A percentile compares a stretch with the other conserved stretches of the same genome.
Evolutionary conservation across 2,329 filamentous ascomycete genomes (phyloP).

Genomic region (Colletotrichum sp.): DNA sequence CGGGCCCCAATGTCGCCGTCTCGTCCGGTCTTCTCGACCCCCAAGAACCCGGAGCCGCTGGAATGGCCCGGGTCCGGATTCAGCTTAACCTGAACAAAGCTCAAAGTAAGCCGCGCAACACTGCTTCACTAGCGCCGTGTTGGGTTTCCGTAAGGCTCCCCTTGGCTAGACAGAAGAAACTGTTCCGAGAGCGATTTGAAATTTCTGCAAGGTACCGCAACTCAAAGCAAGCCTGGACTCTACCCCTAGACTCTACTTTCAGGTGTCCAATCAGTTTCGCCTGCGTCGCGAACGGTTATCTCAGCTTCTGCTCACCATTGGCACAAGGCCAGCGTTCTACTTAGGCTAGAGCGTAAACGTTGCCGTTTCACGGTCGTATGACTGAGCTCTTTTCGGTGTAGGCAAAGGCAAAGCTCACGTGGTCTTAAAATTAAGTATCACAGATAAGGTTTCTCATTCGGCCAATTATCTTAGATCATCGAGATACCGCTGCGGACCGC

Average conservation of each 20-base stretch:
- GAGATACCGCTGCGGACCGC: background rate
- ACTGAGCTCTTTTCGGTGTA: background rate
- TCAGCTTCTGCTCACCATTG: background rate
- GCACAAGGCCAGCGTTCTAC: background rate
- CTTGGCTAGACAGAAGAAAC: background rate
- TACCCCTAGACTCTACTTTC: background rate
- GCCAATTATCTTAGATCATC: background rate
- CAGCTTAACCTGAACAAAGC: background rate
- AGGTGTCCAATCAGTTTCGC: background rate
- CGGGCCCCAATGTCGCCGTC: background rate
- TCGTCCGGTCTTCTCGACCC: background rate
- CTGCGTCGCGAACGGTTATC: background rate
- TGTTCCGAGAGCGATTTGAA: background rate
- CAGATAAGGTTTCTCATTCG: background rate
- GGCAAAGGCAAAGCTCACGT: background rate
- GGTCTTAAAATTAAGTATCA: background rate
- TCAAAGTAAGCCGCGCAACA: background rate
- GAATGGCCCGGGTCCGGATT: no score
- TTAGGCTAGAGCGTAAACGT: background rate
- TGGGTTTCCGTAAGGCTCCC: background rate
- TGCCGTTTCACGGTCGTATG: background rate
- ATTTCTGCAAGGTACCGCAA: background rate
- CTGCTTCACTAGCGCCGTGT: background rate
- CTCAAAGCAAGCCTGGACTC: background rate
- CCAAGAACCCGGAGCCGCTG: background rate